Percentiles rank a stretch among this genome's conserved stretches.
Evolutionary conservation across 2,329 filamentous ascomycete species (phyloP).

Genomic region (Penicillium sp.): DNA sequence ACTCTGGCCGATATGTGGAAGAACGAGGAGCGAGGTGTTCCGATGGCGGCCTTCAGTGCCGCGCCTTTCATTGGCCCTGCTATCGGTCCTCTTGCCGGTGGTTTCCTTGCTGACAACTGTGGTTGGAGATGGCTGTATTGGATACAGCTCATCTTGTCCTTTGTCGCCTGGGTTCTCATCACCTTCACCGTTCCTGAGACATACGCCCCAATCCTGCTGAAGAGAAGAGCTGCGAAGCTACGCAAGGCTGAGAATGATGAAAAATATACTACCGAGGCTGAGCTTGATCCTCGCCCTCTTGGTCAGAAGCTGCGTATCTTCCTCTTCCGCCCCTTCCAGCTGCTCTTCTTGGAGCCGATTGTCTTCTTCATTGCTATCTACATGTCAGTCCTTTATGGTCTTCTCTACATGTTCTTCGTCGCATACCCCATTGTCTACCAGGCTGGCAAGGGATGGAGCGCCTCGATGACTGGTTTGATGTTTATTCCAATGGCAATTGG

Average conservation of each 20-base stretch:
- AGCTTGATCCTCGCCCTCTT: conserved; percentile 71
- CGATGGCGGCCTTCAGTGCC: conserved; percentile 82
- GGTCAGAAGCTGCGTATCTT: conserved; percentile 70
- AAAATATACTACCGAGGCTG: conserved; percentile 74
- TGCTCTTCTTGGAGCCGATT: conserved; percentile 81
- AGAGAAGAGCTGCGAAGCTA: conserved; percentile 68
- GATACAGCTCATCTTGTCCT: conserved; percentile 77
- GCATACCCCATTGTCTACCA: conserved; percentile 66
- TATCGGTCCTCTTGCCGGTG: conserved; percentile 73
- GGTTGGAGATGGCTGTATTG: conserved; percentile 87
- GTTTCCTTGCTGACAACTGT: conserved; percentile 67
- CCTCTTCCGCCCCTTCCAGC: conserved; percentile 78
- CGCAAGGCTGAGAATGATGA: conserved; percentile 66
- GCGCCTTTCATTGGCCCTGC: conserved; percentile 82
- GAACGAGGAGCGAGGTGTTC: conserved; percentile 79
- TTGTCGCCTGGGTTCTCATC: conserved; percentile 70
- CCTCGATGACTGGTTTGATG: conserved; percentile 76
- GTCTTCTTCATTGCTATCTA: conserved; percentile 81
- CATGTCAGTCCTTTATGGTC: conserved; percentile 70
- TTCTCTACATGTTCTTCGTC: conserved; percentile 55
- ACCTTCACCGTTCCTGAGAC: conserved; percentile 90
- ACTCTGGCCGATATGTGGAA: conserved; percentile 82
- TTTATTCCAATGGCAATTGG: conserved; percentile 82
- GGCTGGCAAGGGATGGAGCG: conserved; percentile 73
- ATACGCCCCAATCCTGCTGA: conserved; percentile 77